Evolutionary conservation across 2,329 filamentous ascomycete species (phyloP), one percentile per base, ranked within the genome.

Genomic region (Torrubiella hemipterigena): DNA sequence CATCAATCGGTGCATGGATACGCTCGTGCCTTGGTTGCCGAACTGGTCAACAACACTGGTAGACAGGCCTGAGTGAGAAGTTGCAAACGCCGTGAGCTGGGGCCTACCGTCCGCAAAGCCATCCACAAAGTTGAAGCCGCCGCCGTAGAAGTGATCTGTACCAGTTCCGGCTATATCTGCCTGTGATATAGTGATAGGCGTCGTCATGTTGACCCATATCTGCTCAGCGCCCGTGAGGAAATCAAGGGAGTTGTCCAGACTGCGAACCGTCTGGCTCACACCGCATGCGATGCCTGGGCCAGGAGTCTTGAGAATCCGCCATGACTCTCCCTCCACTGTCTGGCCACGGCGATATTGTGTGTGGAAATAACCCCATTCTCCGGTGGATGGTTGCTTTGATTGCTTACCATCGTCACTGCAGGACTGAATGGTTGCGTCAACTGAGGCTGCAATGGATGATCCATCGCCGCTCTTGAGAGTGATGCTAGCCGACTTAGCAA

Each of bases 91-190:
- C 7, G 20, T 17, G 10, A 18, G n/a, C 10, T 18, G 16, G 10
- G 27, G 27, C 27, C n/a, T 18, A 8, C 27, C 27, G 4, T 15
- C 16, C 11, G 27, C 27, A 18, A 18, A 18, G 11, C n/a, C 15
- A 18, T 29, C 27, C 14, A 18, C 16, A 18, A 29, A 29, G 27
- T 29, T 18, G 16, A 15, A 29, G n/a, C 27, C 27, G 13, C 27
- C 20, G 16, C 20, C 27, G 16, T 29, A 29, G 14, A 29, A 29
- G 16, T 29, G 16, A 18, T 29, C 27, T 15, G 27, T 29, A 17
- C 27, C 27, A 4, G 27, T 29, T 6, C 27, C 27, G 9, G 20
- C 9, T 11, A 29, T 17, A 6, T 15, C 20, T 6, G 27, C 27
- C 8, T 15, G 11, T 7, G 27, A 18, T 6, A 29, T 29, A 8